phyloP scores from a whole-genome alignment of 164 flowering plant genomes.

The Saururus chinensis region DNA sequence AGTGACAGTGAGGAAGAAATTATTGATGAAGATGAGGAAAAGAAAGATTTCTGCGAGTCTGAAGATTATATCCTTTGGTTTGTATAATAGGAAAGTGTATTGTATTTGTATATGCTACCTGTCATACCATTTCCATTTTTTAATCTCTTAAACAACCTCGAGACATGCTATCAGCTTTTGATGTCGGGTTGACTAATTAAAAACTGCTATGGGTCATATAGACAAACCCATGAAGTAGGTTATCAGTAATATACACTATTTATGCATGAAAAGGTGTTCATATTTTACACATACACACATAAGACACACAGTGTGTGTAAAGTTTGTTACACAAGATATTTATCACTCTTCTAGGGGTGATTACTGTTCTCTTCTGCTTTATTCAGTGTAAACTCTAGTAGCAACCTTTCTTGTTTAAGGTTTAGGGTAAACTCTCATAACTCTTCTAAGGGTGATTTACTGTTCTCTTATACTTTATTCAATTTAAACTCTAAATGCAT shows the following conservation, averaged over 20 bases:
- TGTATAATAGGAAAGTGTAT: conserved; percentile 21
- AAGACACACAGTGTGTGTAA: too few relatives aligned
- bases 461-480: neutral
- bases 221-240: neutral
- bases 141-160: neutral
- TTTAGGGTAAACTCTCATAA: too few relatives aligned
- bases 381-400: neutral
- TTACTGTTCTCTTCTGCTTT: too few relatives aligned
- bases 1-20: conserved; percentile 97
- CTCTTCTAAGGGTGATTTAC: too few relatives aligned
- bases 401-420: neutral
- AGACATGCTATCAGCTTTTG: neutral
- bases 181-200: too few relatives aligned
- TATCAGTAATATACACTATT: neutral
- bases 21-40: conserved; percentile 79
- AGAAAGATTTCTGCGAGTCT: conserved; percentile 52
- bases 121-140: conserved; percentile 1
- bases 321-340: too few relatives aligned
- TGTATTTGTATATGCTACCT: neutral
- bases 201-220: too few relatives aligned
- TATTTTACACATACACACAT: too few relatives aligned
- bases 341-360: too few relatives aligned
- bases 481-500: neutral
- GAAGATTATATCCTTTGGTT: conserved; percentile 92
- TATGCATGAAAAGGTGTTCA: too few relatives aligned